Evolutionary conservation across 306 rosid species (phyloP), one percentile per base, ranked within the genome.

Genomic region (Sicyos edulis): DNA sequence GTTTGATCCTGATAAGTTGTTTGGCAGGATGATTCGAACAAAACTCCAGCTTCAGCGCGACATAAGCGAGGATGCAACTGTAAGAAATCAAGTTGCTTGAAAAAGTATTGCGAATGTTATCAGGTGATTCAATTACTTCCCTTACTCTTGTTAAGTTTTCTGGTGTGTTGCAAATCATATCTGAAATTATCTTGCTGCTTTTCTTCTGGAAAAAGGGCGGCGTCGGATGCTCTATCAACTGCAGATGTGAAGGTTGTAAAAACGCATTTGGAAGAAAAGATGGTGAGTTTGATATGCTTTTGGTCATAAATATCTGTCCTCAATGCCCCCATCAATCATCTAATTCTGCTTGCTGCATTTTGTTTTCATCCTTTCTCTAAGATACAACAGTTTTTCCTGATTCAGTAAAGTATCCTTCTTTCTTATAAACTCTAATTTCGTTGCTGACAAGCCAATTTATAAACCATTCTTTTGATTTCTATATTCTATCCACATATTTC

Each of bases 171-270:
- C n/a, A 26, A 22, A 9, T 73, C 53, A 55, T 13, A 8, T 60
- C 45, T 74, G 47, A 60, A 26, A 13, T 54, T 40, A 66, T 74
- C 71, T 51, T 69, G 59, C 58, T 51, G 42, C 67, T 60, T 60
- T 50, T 62, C 57, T 81, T 79, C 20, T 68, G 22, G 5, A 49
- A 11, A 20, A 75, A 92, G 98, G 91, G 89, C 6, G 91, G 93
- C 42, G 93, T 88, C 17, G 96, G 98, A 77, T 92, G 98, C 81
- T 90, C 96, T 58, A 63, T 81, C 71, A 58, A 79, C 75, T 92
- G 96, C 80, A 83, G 90, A 82, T 92, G 98, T 67, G 91, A 90
- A 83, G 96, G 96, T n/a, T 92, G 98, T 74, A 85, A 87, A 82
- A 92, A 92, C 32, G 76, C 84, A 40, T 83, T 73, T 76, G 98